Percentiles rank a stretch among this genome's conserved stretches.
These are phyloP conservation scores for Ramicandelaber brevisporus DNA, from an alignment of 192 early-diverging fungal species.

Conservation along the genomic window DNA sequence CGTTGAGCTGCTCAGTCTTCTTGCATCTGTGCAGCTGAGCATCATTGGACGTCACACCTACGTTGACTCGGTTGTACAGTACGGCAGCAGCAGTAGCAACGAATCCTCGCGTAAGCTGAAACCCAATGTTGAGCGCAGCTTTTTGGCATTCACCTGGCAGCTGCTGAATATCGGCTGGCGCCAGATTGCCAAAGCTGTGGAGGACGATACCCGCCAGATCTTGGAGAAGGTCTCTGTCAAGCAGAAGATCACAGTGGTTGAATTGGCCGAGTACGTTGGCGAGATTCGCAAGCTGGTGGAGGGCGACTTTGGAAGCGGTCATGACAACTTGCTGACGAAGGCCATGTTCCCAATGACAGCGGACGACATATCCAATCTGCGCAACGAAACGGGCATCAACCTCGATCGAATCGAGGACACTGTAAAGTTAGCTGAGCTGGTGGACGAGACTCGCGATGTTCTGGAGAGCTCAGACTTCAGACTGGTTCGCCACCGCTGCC, in stretches of 20 bases:
- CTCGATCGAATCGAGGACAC: conserved; percentile 17
- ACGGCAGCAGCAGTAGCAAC: conserved; percentile 2
- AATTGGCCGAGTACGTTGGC: conserved; percentile 22
- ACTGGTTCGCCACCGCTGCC: conserved; percentile 6
- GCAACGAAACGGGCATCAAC: conserved; percentile 12
- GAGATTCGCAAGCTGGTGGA: conserved; percentile 28
- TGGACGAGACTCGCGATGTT: conserved; percentile 77
- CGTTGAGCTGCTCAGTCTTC: conserved; percentile 55
- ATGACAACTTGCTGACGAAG: conserved; percentile 7
- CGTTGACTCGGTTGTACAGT: conserved; percentile 34
- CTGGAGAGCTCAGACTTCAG: conserved; percentile 33
- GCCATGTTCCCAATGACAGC: conserved; percentile 10
- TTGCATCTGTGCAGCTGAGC: conserved; percentile 73
- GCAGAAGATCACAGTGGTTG: conserved; percentile 28
- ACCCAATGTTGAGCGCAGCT: conserved; percentile 40
- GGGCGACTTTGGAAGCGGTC: conserved; percentile 9
- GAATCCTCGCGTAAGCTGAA: conserved; percentile 9
- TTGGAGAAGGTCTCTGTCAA: conserved; percentile 26
- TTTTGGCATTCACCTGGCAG: conserved; percentile 78
- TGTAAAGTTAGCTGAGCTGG: conserved; percentile 30
- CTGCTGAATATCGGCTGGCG: conserved; percentile 74
- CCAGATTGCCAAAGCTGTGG: conserved; percentile 32
- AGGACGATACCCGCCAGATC: conserved; percentile 15
- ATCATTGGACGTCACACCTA: conserved; percentile 79
- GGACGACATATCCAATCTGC: conserved; percentile 8